A percentile compares a stretch with the other conserved stretches of the same genome.
These are phyloP conservation scores for Kewa caespitosa DNA, from an alignment of 179 eudicot species.

Conservation along the genomic window DNA sequence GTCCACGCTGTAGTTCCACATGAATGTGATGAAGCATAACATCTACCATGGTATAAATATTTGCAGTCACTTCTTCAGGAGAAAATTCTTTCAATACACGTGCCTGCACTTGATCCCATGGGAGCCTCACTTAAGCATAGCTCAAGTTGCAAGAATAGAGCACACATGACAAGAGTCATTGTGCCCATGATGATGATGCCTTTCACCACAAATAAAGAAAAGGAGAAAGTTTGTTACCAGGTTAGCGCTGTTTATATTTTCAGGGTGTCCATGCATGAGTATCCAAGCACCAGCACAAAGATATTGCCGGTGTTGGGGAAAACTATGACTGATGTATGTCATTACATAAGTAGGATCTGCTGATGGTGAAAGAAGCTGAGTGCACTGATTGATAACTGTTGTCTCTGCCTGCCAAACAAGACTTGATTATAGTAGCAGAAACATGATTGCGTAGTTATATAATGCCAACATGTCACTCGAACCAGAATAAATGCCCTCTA, in stretches of 20 bases:
- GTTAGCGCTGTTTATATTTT: constrained; percentile 76
- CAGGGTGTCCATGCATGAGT: constrained; percentile 89
- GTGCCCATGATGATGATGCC: constrained; percentile 8
- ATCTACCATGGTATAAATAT: constrained; percentile 95
- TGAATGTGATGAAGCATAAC: constrained; percentile 84
- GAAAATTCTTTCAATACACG: constrained; percentile 86
- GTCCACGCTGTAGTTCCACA: constrained; percentile 81
- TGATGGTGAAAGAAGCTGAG: constrained; percentile 81
- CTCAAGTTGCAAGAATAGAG: not conserved
- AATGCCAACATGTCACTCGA: too few relatives aligned
- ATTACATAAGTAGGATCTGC: constrained; percentile 75
- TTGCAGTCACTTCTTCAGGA: constrained; percentile 95
- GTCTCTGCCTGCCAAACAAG: constrained; percentile 75
- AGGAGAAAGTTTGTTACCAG: constrained; percentile 45
- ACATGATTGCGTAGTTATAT: too few relatives aligned
- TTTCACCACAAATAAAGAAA: not conserved
- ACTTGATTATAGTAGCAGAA: too few relatives aligned
- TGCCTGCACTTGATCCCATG: constrained; percentile 44
- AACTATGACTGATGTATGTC: constrained; percentile 81
- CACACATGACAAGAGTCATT: constrained; percentile 6
- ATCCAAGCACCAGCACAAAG: constrained; percentile 99
- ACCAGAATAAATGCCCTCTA: too few relatives aligned
- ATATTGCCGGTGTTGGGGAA: constrained; percentile 76
- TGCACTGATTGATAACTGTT: constrained; percentile 89
- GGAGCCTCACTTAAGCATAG: constrained; percentile 8